phyloP scores from a whole-genome alignment of 1,139 yeast genomes.

The Hemisphaericaspora xylanilytica region DNA sequence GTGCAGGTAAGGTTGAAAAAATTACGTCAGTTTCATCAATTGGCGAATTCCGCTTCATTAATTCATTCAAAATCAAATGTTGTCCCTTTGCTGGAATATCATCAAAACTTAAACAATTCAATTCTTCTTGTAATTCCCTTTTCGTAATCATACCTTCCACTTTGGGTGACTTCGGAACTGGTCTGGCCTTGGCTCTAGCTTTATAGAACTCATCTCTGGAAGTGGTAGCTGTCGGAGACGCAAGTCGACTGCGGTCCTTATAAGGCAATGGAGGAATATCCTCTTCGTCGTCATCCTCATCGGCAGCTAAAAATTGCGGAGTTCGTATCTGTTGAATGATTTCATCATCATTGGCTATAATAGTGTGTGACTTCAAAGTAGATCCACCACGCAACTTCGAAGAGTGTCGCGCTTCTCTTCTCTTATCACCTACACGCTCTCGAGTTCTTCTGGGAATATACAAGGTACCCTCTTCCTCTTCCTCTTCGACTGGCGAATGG shows the following conservation, averaged over 20 bases:
- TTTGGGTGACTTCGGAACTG: slow-evolving; percentile 2
- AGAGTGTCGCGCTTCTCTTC: slow-evolving; percentile 1
- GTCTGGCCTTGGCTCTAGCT: slow-evolving; percentile 4
- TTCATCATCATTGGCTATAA: slow-evolving; percentile 39
- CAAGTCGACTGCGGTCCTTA: slow-evolving; percentile 12
- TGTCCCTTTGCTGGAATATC: slow-evolving; percentile 90
- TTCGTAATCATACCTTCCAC: slow-evolving; percentile 24
- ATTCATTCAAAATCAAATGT: slow-evolving; percentile 80
- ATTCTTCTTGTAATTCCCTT: slow-evolving; percentile 39
- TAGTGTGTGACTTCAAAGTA: slow-evolving; percentile 27
- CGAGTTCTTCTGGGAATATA: slow-evolving; percentile 1
- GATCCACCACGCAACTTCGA: slow-evolving; percentile 4
- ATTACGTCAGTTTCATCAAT: slow-evolving; percentile 62
- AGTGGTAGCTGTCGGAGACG: slow-evolving; percentile 1
- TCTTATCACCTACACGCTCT: slow-evolving; percentile 1
- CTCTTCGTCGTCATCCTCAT: slow-evolving; percentile 21
- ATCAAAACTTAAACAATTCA: slow-evolving; percentile 58
- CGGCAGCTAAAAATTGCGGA: slow-evolving; percentile 34
- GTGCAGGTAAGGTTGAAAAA: slow-evolving; percentile 88
- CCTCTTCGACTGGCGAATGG: slow-evolving; percentile 2
- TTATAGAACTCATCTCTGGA: slow-evolving; percentile 14
- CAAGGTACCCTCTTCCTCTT: slow-evolving; percentile 17
- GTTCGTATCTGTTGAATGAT: slow-evolving; percentile 37
- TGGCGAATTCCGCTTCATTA: slow-evolving; percentile 66
- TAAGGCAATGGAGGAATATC: slow-evolving; percentile 17